Evolutionary conservation across 176 grass and related monocot genomes (phyloP), one percentile per base, ranked within the genome.

Genomic region (Rhipidocladum racemiflorum): DNA sequence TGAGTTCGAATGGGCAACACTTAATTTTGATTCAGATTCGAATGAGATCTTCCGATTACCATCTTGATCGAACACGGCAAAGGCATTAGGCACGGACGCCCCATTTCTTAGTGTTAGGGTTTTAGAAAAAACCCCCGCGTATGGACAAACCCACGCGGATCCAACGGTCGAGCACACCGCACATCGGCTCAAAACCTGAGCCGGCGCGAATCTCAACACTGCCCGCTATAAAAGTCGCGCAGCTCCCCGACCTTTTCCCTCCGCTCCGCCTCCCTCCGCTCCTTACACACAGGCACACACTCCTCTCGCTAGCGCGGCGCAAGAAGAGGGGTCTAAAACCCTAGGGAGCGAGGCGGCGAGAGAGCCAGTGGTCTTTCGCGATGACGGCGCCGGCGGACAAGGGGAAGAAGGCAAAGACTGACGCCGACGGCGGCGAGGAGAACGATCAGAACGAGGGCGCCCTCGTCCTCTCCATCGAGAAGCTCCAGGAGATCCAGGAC

Each of bases 401-500:
- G 71, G 92, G 92, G 28, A 94, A 94, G 89, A 91, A 87, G 84
- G 92, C 92, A 65, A 94, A 79, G 89, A 75, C 78, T 49, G 83
- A 90, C 5, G 61, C 85, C 3, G 86, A 85, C 13, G 92, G 59
- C 68, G 84, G 71, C 68, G 89, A 86, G 75, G 89, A 94, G 79
- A 86, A 87, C 79, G 88, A 91, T 75, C 89, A 88, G 75, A 94
- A 91, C 82, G 92, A 91, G 57, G 89, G 89, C 61, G 89, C 87
- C 68, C 78, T 94, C 67, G 92, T 94, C 61, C 84, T 84, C 46
- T 94, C 92, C 29, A 94, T 94, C 55, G 92, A 94, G 92, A 89
- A 89, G 83, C 89, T 94, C 30, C 92, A 94, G 78, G 92, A 91
- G 92, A 94, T 91, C 74, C 92, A 94, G 89, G 92, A 94, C 77